A percentile compares a stretch with the other conserved stretches of the same genome.
phyloP scores from a whole-genome alignment of 169 alveolate genomes.

The Eimeria sp. region DNA sequence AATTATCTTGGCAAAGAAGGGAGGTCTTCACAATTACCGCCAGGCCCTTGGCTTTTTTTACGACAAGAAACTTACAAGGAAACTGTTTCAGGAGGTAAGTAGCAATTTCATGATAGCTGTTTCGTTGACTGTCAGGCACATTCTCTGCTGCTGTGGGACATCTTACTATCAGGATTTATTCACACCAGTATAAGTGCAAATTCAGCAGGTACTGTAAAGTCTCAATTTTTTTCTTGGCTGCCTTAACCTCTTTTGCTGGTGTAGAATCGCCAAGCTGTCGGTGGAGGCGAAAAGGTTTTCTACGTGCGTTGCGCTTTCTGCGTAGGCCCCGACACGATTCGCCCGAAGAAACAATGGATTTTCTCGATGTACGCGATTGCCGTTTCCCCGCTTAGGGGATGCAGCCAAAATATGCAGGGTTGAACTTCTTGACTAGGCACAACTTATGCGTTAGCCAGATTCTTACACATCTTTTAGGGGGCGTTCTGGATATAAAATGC shows the following conservation, averaged over 20 bases:
- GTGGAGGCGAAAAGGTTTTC: not conserved
- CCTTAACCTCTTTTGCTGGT: not conserved
- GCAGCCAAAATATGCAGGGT: conserved; percentile 78
- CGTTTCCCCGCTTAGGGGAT: conserved; percentile 82
- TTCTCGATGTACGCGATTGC: conserved; percentile 71
- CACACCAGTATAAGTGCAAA: not conserved
- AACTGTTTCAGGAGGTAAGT: conserved; percentile 69
- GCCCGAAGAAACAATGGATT: conserved; percentile 81
- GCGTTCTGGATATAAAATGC: no score
- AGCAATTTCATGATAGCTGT: not conserved
- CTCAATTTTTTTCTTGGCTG: not conserved
- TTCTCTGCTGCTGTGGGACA: not conserved
- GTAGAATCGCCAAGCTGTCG: not conserved
- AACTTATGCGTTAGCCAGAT: not conserved
- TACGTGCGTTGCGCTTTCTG: not conserved
- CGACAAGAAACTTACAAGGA: conserved; percentile 78
- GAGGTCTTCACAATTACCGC: conserved; percentile 80
- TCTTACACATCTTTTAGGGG: not conserved
- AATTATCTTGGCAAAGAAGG: conserved; percentile 72
- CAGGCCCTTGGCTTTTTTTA: conserved; percentile 82
- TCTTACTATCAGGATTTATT: no score
- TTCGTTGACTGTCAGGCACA: not conserved
- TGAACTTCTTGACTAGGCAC: conserved; percentile 68
- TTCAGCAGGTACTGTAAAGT: not conserved
- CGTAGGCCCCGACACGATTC: conserved; percentile 81